A percentile compares a stretch with the other conserved stretches of the same genome.
Evolutionary conservation across 2,329 filamentous ascomycete species (phyloP).

Genomic region (Pseudogymnoascus pannorum): DNA sequence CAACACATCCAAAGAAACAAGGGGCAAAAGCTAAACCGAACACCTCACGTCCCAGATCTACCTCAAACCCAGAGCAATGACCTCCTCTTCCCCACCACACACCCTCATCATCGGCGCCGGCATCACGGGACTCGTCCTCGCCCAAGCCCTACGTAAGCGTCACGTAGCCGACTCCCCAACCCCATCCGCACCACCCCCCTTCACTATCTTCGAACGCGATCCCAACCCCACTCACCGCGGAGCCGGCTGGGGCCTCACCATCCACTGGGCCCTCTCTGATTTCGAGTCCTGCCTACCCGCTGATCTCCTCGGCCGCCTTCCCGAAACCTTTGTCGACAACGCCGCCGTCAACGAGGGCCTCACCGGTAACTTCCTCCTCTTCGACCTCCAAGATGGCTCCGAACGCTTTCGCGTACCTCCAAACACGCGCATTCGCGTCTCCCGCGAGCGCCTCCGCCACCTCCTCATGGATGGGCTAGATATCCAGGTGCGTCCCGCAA

Average conservation of each 20-base stretch:
- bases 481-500: slow-evolving; percentile 34
- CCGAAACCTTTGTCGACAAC: slow-evolving; percentile 47
- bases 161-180: slow-evolving; percentile 23
- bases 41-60: not conserved
- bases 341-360: slow-evolving; percentile 40
- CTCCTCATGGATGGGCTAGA: slow-evolving; percentile 40
- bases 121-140: slow-evolving; percentile 29
- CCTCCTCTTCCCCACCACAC: slow-evolving; percentile 9
- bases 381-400: slow-evolving; percentile 46
- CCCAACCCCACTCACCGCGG: slow-evolving; percentile 38
- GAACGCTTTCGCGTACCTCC: slow-evolving; percentile 39
- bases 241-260: slow-evolving; percentile 55
- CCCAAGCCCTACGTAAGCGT: slow-evolving; percentile 22
- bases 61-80: not conserved
- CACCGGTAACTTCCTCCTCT: slow-evolving; percentile 45
- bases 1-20: not conserved
- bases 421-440: slow-evolving; percentile 40
- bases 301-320: slow-evolving; percentile 37
- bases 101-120: slow-evolving; percentile 30
- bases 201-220: slow-evolving; percentile 51
- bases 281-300: slow-evolving; percentile 45
- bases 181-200: slow-evolving; percentile 34
- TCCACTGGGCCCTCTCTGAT: slow-evolving; percentile 53
- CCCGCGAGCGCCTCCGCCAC: slow-evolving; percentile 38
- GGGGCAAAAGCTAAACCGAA: not conserved